Evolutionary conservation across 2,329 filamentous ascomycete species (phyloP), one percentile per base, ranked within the genome.

Genomic region (Calonectria pseudoreteaudii): DNA sequence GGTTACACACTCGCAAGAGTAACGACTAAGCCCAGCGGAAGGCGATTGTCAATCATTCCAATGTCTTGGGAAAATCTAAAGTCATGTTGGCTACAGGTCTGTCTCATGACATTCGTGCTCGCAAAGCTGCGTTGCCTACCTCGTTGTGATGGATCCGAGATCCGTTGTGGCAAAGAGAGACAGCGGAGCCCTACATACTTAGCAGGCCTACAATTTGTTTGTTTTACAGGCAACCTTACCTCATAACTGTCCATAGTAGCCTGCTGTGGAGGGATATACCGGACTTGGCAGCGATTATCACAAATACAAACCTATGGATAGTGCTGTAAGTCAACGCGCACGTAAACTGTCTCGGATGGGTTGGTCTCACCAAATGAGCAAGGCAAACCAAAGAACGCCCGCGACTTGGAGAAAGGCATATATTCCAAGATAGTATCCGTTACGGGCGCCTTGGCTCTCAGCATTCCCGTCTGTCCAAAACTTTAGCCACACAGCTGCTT

Each of bases 1-100:
- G 34, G 38, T 58, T 53, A 80, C 85, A 77, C 76, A 87, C 85
- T 86, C 41, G 78, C 78, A 16, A 79, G 67, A 49, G 86, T 75
- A 20, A 81, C 78, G 18, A 81, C 78, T 13, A 87, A 68, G 1
- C 84, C 84, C 0, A 82, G 71, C 2, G 86, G 84, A 3, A 88
- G 80, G 66, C 84, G 81, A 34, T 84, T 87, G 71, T 88, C 87
- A 3, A 88, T 77, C 20, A 87, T 82, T 64, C 85, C 82, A 9
- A 87, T 84, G 47, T 88, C 86, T 76, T 88, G 85, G 11, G 83
- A 85, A 73, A 88, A 88, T 70, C 84, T 85, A 50, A 1, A 1
- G 16, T 8, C 34, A 30, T 16, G 16, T 38, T 20, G 18, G 6
- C 16, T 11, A 28, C 28, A n/a, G 1, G 2, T 28, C 14, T 62